phyloP scores from a whole-genome alignment of 345 rosid species.

The Salix udensis region DNA sequence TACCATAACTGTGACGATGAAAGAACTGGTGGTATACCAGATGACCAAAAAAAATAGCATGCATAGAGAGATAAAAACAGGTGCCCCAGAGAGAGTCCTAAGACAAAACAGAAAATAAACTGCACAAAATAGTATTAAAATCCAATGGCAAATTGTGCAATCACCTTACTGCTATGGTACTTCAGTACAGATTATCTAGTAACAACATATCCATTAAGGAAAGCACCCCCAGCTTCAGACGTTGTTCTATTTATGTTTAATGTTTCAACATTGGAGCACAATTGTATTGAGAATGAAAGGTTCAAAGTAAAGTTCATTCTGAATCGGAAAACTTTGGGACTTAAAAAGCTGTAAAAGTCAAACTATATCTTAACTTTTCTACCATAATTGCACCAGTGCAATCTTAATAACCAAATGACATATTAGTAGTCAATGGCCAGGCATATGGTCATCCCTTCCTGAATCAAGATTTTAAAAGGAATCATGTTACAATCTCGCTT shows the following conservation, averaged over 20 bases:
- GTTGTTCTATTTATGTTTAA: background rate
- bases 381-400: background rate
- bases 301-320: background rate
- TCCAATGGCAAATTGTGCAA: background rate
- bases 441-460: background rate
- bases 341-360: background rate
- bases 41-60: background rate
- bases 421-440: background rate
- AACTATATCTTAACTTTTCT: background rate
- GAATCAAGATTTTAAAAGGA: constrained; percentile 3
- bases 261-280: background rate
- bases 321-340: too few relatives aligned
- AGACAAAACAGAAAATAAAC: background rate
- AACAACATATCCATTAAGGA: background rate
- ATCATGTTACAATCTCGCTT: background rate
- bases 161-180: background rate
- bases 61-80: background rate
- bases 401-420: background rate
- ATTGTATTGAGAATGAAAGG: background rate
- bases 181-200: background rate
- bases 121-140: background rate
- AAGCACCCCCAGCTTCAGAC: background rate
- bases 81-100: background rate
- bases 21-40: background rate
- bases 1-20: background rate